Evolutionary conservation across 2,329 filamentous ascomycete genomes (phyloP).

Genomic region (Pestalotiopsis sp.): DNA sequence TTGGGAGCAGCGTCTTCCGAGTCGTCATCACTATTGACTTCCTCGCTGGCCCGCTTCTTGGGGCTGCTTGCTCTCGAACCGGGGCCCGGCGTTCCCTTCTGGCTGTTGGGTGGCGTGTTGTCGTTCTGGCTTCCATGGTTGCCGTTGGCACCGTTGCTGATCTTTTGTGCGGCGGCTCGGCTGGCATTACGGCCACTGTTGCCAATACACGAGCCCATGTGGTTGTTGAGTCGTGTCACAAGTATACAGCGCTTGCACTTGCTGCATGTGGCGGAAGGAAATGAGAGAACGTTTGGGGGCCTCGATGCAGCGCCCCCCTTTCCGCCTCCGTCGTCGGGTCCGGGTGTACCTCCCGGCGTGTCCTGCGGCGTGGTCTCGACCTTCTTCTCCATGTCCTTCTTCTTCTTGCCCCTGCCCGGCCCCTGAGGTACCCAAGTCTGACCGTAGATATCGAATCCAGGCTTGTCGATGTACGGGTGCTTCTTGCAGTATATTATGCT

Average conservation of each 20-base stretch:
- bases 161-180: constrained; percentile 63
- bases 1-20: constrained; percentile 53
- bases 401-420: constrained; percentile 74
- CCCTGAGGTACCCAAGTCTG: constrained; percentile 77
- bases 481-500: constrained; percentile 77
- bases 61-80: constrained; percentile 57
- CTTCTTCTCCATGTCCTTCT: constrained; percentile 74
- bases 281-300: constrained; percentile 64
- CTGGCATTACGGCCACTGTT: constrained; percentile 67
- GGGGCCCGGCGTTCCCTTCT: constrained; percentile 62
- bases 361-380: constrained; percentile 45
- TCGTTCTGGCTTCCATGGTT: constrained; percentile 50
- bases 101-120: constrained; percentile 62
- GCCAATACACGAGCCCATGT: constrained; percentile 70
- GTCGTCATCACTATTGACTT: constrained; percentile 55
- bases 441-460: constrained; percentile 79
- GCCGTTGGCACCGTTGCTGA: constrained; percentile 56
- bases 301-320: constrained; percentile 37
- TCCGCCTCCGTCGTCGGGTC: constrained; percentile 46
- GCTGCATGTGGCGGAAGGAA: constrained; percentile 67
- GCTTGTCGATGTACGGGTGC: constrained; percentile 75
- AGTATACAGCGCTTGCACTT: constrained; percentile 69
- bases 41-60: constrained; percentile 58
- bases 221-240: constrained; percentile 67
- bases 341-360: constrained; percentile 40